Evolutionary conservation across 805 yeast genomes (phyloP).

Genomic region (Wickerhamiella australiensis): DNA sequence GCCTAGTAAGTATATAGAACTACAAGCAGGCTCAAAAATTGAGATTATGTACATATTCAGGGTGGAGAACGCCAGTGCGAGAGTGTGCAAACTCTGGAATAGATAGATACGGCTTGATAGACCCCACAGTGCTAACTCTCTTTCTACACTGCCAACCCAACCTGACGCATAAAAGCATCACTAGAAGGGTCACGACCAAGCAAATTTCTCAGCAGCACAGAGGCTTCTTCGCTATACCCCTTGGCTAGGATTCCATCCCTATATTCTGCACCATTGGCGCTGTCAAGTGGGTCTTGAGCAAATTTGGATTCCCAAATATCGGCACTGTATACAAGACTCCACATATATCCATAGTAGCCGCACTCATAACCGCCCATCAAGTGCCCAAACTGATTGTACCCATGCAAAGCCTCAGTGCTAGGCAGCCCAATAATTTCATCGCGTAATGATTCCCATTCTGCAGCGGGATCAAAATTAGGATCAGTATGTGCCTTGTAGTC

Average conservation of each 20-base stretch:
- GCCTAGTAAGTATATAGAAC: not conserved
- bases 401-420: constrained; percentile 12
- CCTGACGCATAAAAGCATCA: constrained; percentile 58
- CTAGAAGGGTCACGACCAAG: constrained; percentile 68
- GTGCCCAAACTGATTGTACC: constrained; percentile 35
- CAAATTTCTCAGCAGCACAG: constrained; percentile 49
- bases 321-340: constrained; percentile 76
- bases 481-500: constrained; percentile 58
- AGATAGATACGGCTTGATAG: too few relatives aligned
- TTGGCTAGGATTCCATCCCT: constrained; percentile 55
- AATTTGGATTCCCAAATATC: constrained; percentile 69
- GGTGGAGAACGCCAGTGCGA: too few relatives aligned
- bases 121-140: too few relatives aligned
- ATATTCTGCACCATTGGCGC: constrained; percentile 49
- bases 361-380: constrained; percentile 77
- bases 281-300: constrained; percentile 53
- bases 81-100: too few relatives aligned
- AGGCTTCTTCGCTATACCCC: constrained; percentile 65
- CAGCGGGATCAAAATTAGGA: constrained; percentile 36
- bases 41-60: too few relatives aligned
- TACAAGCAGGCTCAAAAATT: not conserved
- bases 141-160: constrained; percentile 33
- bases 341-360: constrained; percentile 76
- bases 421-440: constrained; percentile 35
- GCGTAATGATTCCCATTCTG: constrained; percentile 55